Conservation (phyloP, 257 asterid species). For the Jasminum sambac region DNA sequence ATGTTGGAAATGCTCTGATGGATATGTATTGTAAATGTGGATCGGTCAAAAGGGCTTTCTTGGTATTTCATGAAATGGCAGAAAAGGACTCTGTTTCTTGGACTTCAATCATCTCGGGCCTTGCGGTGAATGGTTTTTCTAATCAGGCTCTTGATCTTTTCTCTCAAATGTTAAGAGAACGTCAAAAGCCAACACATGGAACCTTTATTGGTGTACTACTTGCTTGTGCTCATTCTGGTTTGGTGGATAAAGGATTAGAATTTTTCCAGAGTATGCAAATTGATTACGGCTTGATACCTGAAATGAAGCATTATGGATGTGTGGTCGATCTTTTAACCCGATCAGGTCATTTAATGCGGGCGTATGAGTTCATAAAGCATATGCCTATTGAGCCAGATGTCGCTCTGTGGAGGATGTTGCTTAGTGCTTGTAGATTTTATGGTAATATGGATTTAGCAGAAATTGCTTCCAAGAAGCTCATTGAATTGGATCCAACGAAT, state of each 20-base stretch:
- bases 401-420: conserved; percentile 41
- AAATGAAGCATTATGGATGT: conserved; percentile 43
- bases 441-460: conserved; percentile 33
- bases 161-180: conserved; percentile 34
- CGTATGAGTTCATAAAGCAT: conserved; percentile 34
- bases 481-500: conserved; percentile 37
- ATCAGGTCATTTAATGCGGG: conserved; percentile 34
- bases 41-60: conserved; percentile 30
- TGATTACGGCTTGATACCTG: conserved; percentile 35
- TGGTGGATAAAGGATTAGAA: conserved; percentile 36
- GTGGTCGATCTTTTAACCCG: conserved; percentile 42
- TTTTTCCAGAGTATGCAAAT: conserved; percentile 32
- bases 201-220: conserved; percentile 39
- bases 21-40: conserved; percentile 51
- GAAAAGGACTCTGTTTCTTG: conserved; percentile 39
- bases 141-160: conserved; percentile 31
- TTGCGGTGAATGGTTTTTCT: conserved; percentile 35
- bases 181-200: conserved; percentile 36
- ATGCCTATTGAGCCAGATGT: conserved; percentile 33
- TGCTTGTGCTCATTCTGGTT: conserved; percentile 40
- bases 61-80: conserved; percentile 33
- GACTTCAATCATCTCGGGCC: conserved; percentile 43
- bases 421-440: conserved; percentile 37
- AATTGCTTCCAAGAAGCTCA: conserved; percentile 32
- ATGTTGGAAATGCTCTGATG: conserved; percentile 37